Percentiles rank a stretch among this genome's conserved stretches.
These are phyloP conservation scores for Fusarium scirpi DNA, from an alignment of 2,329 filamentous ascomycete species.

Conservation along the genomic window DNA sequence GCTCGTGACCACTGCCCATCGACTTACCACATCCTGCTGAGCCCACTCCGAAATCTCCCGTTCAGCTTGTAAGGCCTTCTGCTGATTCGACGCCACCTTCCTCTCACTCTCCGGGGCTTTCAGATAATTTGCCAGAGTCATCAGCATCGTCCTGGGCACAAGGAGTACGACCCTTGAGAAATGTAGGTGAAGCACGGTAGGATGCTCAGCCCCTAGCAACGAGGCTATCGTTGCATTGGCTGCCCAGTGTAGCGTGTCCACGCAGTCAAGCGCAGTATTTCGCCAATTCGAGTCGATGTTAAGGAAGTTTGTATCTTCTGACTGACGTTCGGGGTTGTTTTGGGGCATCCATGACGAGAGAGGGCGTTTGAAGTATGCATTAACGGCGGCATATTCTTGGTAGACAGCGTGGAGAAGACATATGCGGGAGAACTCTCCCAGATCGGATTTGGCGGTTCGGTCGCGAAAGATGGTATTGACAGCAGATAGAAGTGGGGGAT, in stretches of 20 bases:
- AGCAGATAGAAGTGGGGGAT: constrained; percentile 26
- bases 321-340: background rate
- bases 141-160: constrained; percentile 60
- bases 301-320: background rate
- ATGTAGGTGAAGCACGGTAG: constrained; percentile 67
- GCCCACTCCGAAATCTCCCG: constrained; percentile 53
- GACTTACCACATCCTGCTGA: constrained; percentile 45
- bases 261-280: constrained; percentile 58
- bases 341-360: constrained; percentile 41
- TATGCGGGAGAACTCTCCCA: constrained; percentile 40
- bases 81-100: constrained; percentile 24
- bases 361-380: constrained; percentile 28
- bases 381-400: constrained; percentile 34
- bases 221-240: constrained; percentile 65
- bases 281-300: constrained; percentile 51
- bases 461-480: constrained; percentile 25
- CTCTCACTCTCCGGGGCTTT: background rate
- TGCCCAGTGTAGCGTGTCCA: constrained; percentile 70
- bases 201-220: constrained; percentile 63
- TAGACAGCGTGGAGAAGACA: constrained; percentile 42
- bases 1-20: rapidly evolving
- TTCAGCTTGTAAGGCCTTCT: constrained; percentile 39
- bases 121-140: constrained; percentile 52
- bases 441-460: constrained; percentile 28
- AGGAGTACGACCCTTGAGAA: constrained; percentile 65